Evolutionary conservation across 2,329 filamentous ascomycete species (phyloP).

Genomic region (Pestalotiopsis fici): DNA sequence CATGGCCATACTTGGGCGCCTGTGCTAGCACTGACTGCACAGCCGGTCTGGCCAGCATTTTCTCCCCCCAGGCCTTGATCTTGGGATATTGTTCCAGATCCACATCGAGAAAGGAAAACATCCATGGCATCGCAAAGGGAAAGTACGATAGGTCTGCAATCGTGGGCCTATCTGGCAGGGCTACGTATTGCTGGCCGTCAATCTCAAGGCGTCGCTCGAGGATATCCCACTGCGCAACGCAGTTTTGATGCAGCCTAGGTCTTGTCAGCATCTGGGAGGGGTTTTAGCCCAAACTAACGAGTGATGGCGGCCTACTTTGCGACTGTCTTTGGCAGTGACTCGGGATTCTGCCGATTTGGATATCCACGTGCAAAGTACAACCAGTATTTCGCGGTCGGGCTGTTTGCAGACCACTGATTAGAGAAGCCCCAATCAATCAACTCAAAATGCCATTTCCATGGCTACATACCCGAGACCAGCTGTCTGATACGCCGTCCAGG

Average conservation of each 20-base stretch:
- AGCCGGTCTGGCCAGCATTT: slow-evolving; percentile 25
- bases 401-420: slow-evolving; percentile 6
- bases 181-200: slow-evolving; percentile 31
- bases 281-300: too few relatives aligned
- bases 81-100: slow-evolving; percentile 30
- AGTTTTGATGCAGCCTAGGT: slow-evolving; percentile 27
- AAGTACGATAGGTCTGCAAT: slow-evolving; percentile 36
- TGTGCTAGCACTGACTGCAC: slow-evolving; percentile 18
- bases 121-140: slow-evolving; percentile 37
- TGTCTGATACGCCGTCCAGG: slow-evolving; percentile 36
- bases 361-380: slow-evolving; percentile 31
- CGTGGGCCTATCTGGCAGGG: slow-evolving; percentile 33
- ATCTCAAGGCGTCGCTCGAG: slow-evolving; percentile 22
- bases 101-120: slow-evolving; percentile 33
- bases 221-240: slow-evolving; percentile 28
- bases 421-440: neutral
- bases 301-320: slow-evolving; percentile 13
- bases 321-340: slow-evolving; percentile 15
- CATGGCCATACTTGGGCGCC: slow-evolving; percentile 15
- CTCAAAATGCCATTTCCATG: too few relatives aligned
- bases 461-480: slow-evolving; percentile 36
- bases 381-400: slow-evolving; percentile 36
- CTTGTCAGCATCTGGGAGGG: too few relatives aligned
- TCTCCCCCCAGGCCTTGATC: slow-evolving; percentile 27
- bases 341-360: slow-evolving; percentile 25